Evolutionary conservation across 768 basidiomycete species (phyloP).

Genomic region (Russula earlei): DNA sequence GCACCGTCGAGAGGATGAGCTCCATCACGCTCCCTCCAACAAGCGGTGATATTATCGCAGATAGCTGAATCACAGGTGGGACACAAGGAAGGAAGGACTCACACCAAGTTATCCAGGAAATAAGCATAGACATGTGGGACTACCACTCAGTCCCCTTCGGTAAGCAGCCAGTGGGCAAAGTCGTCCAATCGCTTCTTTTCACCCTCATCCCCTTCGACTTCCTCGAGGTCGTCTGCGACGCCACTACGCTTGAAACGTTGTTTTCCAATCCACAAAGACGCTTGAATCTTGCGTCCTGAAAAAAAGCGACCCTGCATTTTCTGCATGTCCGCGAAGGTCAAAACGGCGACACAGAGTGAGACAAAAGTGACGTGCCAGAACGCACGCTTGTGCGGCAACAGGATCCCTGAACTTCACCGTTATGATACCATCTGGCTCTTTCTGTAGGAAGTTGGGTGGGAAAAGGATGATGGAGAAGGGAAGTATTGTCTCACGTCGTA

Average conservation of each 20-base stretch:
- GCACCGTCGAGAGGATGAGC: background rate
- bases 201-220: conserved; percentile 51
- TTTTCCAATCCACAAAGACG: conserved; percentile 71
- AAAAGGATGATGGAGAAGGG: background rate
- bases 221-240: conserved; percentile 49
- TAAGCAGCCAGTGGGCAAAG: conserved; percentile 82
- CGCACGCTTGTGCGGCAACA: conserved; percentile 86
- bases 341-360: background rate
- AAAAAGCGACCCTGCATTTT: conserved; percentile 96
- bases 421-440: conserved; percentile 90
- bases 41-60: background rate
- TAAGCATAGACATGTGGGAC: background rate
- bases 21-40: background rate
- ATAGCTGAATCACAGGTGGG: conserved; percentile 14
- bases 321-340: conserved; percentile 30
- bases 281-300: conserved; percentile 73
- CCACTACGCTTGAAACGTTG: conserved; percentile 76
- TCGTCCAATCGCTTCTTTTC: conserved; percentile 81
- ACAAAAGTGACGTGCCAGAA: conserved; percentile 47
- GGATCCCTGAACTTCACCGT: conserved; percentile 93
- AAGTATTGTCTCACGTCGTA: conserved; percentile 67
- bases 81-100: conserved; percentile 13
- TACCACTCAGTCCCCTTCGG: conserved; percentile 53
- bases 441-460: conserved; percentile 35
- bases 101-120: background rate